Conservation (phyloP, 805 yeast species). For the Lipomyces orientalis region DNA sequence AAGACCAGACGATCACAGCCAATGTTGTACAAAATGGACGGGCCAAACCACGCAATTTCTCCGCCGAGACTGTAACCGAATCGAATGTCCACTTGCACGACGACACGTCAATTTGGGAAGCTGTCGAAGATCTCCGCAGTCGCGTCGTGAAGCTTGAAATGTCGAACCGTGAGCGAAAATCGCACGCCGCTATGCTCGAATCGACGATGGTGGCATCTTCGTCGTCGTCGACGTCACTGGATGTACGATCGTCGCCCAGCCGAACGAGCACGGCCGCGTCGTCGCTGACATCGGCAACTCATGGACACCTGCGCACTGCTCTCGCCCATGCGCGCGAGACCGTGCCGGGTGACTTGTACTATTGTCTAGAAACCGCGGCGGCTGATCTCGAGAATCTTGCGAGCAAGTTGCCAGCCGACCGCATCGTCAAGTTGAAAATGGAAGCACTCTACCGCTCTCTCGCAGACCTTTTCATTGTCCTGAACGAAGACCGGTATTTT, state of each 20-base stretch:
- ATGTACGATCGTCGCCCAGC: conserved; percentile 6
- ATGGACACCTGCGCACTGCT: conserved; percentile 1
- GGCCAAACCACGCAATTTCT: conserved; percentile 10
- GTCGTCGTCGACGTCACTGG: background rate
- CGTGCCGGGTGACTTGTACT: conserved; percentile 5
- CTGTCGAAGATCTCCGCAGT: conserved; percentile 22
- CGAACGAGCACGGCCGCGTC: background rate
- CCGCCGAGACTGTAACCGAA: conserved; percentile 13
- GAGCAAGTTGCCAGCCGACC: conserved; percentile 9
- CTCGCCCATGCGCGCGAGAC: conserved; percentile 6
- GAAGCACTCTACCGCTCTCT: conserved; percentile 26
- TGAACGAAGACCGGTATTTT: background rate
- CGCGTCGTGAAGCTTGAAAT: conserved; percentile 17
- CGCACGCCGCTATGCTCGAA: background rate
- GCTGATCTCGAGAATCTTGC: conserved; percentile 5
- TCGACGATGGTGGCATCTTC: background rate
- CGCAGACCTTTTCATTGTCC: conserved; percentile 18
- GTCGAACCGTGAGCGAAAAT: conserved; percentile 10
- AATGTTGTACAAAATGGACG: background rate
- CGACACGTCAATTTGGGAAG: conserved; percentile 14
- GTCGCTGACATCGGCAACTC: conserved; percentile 6
- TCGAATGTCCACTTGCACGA: background rate
- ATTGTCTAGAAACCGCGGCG: conserved; percentile 4
- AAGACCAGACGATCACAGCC: conserved; percentile 1
- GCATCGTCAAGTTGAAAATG: conserved; percentile 17